Evolutionary conservation across 176 grass and related monocot genomes (phyloP).

Genomic region (Bolboschoenus planiculmis): DNA sequence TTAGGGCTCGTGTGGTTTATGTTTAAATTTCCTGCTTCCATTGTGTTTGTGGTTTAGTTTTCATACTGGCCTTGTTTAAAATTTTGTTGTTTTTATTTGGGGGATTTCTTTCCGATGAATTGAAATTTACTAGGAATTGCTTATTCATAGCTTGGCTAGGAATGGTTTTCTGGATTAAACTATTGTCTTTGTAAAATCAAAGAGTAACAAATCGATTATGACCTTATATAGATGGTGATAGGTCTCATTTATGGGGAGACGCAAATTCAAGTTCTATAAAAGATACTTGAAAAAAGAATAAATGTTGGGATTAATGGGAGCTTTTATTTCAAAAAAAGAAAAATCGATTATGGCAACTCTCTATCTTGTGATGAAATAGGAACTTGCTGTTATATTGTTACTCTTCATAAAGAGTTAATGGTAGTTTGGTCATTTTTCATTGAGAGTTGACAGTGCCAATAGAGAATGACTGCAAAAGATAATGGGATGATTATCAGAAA

Average conservation of each 20-base stretch:
- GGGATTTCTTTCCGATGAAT: neutral
- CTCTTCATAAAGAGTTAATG: neutral
- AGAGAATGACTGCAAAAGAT: neutral
- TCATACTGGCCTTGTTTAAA: neutral
- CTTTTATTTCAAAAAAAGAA: no score
- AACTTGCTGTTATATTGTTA: neutral
- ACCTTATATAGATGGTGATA: no score
- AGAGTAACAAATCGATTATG: neutral
- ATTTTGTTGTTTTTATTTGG: neutral
- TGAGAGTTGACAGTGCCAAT: neutral
- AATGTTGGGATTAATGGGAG: no score
- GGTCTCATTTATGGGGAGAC: no score
- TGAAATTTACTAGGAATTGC: neutral
- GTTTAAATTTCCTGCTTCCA: neutral
- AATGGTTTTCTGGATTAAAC: neutral
- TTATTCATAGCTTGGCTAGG: neutral
- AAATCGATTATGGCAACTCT: neutral
- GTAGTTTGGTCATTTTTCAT: neutral
- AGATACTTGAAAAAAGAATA: no score
- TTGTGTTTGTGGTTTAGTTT: neutral
- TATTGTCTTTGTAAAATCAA: neutral
- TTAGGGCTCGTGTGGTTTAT: neutral
- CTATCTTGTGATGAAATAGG: neutral
- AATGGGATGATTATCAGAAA: neutral
- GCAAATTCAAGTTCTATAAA: no score